Evolutionary conservation across 768 basidiomycete species (phyloP).

Genomic region (Phanerochaete sordida): DNA sequence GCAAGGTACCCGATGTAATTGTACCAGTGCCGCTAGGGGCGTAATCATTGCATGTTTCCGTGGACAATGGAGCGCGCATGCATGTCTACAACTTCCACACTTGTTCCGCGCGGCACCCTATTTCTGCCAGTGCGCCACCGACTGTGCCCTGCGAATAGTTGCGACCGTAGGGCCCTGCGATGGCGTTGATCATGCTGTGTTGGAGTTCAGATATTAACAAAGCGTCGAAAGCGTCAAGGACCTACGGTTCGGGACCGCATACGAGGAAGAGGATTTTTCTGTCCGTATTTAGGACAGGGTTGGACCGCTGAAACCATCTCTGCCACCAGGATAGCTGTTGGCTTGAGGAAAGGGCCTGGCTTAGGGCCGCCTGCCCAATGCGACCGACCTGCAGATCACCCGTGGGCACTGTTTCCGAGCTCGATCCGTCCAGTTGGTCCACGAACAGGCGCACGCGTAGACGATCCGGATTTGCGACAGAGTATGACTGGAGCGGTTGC

Average conservation of each 20-base stretch:
- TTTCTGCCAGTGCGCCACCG: conserved; percentile 59
- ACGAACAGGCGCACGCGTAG: conserved; percentile 63
- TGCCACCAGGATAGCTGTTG: conserved; percentile 29
- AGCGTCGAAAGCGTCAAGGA: not conserved
- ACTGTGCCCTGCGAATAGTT: conserved; percentile 74
- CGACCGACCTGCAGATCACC: conserved; percentile 43
- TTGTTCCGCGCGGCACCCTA: conserved; percentile 60
- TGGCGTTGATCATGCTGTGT: conserved; percentile 66
- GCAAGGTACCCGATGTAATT: not conserved
- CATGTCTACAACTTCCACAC: conserved; percentile 60
- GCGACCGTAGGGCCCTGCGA: conserved; percentile 74
- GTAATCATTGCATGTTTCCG: too few relatives aligned
- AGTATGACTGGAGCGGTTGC: conserved; percentile 45
- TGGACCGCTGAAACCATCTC: conserved; percentile 18
- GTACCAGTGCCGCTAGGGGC: too few relatives aligned
- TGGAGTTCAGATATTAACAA: conserved; percentile 5
- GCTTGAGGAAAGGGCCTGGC: conserved; percentile 34
- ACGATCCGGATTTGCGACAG: conserved; percentile 48
- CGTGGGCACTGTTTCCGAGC: conserved; percentile 14
- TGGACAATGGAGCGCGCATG: too few relatives aligned
- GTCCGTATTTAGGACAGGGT: conserved; percentile 17
- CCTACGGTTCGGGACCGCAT: conserved; percentile 80
- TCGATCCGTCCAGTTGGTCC: conserved; percentile 35
- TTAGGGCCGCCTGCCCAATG: conserved; percentile 49
- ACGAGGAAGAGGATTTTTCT: conserved; percentile 64